These are phyloP conservation scores for Chlamydomonas incerta DNA, from an alignment of 139 green algal genomes.

Conservation along the genomic window DNA sequence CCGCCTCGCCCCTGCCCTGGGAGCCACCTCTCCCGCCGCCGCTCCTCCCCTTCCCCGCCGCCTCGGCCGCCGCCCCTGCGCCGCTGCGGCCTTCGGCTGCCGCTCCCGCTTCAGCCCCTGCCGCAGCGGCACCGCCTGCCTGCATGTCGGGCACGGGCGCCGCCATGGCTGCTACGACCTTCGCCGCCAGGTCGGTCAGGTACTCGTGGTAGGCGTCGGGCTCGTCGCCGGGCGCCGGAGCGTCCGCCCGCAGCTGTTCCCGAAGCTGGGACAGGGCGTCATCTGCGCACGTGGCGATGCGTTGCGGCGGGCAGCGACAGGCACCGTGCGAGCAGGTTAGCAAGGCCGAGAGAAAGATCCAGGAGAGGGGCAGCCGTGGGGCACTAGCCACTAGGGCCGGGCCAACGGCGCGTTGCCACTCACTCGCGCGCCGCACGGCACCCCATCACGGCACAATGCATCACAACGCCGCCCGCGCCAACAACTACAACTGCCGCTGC, in stretches of 20 bases:
- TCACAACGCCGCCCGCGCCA: too few relatives aligned
- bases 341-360: background rate
- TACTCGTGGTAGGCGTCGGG: slow-evolving; percentile 37
- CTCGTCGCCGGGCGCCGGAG: slow-evolving; percentile 17
- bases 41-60: too few relatives aligned
- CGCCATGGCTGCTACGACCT: background rate
- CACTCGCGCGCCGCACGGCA: background rate
- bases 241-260: slow-evolving; percentile 3
- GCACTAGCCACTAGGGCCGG: too few relatives aligned
- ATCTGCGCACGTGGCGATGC: background rate
- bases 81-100: too few relatives aligned
- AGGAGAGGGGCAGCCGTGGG: background rate
- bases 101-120: background rate
- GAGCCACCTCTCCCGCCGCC: background rate
- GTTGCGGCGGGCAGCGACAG: too few relatives aligned
- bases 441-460: too few relatives aligned
- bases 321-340: too few relatives aligned
- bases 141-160: background rate
- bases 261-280: background rate
- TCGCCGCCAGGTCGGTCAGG: background rate
- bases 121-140: background rate
- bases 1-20: background rate
- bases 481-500: too few relatives aligned
- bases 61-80: background rate
- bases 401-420: background rate